phyloP scores from a whole-genome alignment of 495 filamentous ascomycete species.

The Oleoguttula mirabilis region DNA sequence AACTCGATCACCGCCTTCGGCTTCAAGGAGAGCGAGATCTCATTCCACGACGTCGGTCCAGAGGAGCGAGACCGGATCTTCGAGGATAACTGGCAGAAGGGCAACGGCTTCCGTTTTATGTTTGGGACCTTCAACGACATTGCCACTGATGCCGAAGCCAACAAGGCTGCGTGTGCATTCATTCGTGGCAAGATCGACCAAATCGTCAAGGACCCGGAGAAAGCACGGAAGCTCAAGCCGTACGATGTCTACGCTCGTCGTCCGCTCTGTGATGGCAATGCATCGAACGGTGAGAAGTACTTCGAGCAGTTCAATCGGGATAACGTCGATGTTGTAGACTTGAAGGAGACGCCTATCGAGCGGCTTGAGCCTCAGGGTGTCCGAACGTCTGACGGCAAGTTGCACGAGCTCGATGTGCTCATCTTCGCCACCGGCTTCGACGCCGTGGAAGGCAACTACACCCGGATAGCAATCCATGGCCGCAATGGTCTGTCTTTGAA shows the following conservation, averaged over 20 bases:
- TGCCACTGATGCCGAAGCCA: conserved; percentile 16
- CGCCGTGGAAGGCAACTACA: conserved; percentile 9
- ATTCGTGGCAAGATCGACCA: conserved; percentile 15
- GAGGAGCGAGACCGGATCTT: conserved; percentile 15
- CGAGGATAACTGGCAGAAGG: conserved; percentile 12
- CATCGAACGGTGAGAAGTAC: conserved; percentile 15
- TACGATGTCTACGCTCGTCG: conserved; percentile 17
- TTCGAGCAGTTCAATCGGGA: conserved; percentile 21
- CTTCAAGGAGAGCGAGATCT: conserved; percentile 15
- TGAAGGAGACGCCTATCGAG: conserved; percentile 16
- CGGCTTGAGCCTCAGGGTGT: conserved; percentile 7
- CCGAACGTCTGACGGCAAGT: conserved; percentile 1
- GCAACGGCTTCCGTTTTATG: conserved; percentile 17
- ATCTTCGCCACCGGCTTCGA: conserved; percentile 22
- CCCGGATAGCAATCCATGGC: conserved; percentile 9
- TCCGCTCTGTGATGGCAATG: conserved; percentile 16
- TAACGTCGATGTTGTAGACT: conserved; percentile 16
- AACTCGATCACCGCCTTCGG: conserved; percentile 14
- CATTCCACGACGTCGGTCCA: conserved; percentile 11
- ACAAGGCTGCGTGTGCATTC: conserved; percentile 15
- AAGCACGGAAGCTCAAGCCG: conserved; percentile 17
- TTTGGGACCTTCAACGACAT: conserved; percentile 18
- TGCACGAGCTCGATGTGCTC: conserved; percentile 16
- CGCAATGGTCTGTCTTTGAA: conserved; percentile 4
- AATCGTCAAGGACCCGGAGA: conserved; percentile 21